A percentile compares a stretch with the other conserved stretches of the same genome.
Evolutionary conservation across 257 asterid species (phyloP).

Genomic region (Plantago ovata): DNA sequence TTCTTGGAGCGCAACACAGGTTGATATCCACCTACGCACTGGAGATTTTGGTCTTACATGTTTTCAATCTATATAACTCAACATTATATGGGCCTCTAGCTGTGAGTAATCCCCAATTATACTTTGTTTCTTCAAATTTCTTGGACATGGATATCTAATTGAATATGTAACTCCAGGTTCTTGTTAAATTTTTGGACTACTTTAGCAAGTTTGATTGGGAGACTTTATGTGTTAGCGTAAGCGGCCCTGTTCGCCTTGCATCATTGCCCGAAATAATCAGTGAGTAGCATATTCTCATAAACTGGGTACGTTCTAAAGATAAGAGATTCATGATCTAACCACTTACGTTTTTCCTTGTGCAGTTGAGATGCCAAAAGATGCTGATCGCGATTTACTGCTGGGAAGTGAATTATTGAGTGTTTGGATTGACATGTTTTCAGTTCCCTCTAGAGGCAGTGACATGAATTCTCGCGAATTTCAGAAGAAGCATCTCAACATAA

Average conservation of each 20-base stretch:
- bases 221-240: slow-evolving; percentile 26
- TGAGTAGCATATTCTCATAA: slow-evolving; percentile 14
- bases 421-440: slow-evolving; percentile 48
- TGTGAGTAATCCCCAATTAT: slow-evolving; percentile 18
- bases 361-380: slow-evolving; percentile 59
- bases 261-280: slow-evolving; percentile 23
- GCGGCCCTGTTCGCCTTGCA: slow-evolving; percentile 24
- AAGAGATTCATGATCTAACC: not conserved
- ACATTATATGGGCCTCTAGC: slow-evolving; percentile 26
- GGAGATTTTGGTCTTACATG: slow-evolving; percentile 27
- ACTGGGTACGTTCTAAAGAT: too few species aligned
- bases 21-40: slow-evolving; percentile 38
- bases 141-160: not conserved
- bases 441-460: slow-evolving; percentile 46
- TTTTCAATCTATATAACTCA: slow-evolving; percentile 30
- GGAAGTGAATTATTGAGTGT: slow-evolving; percentile 49
- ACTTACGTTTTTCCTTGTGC: slow-evolving; percentile 26
- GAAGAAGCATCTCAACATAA: slow-evolving; percentile 62
- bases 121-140: not conserved
- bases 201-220: slow-evolving; percentile 34
- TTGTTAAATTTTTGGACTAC: slow-evolving; percentile 31
- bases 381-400: slow-evolving; percentile 49
- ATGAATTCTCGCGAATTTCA: slow-evolving; percentile 43
- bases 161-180: slow-evolving; percentile 24
- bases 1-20: slow-evolving; percentile 32